Conservation (phyloP, 2,329 filamentous ascomycete genomes). For the Scedosporium dehoogii region DNA sequence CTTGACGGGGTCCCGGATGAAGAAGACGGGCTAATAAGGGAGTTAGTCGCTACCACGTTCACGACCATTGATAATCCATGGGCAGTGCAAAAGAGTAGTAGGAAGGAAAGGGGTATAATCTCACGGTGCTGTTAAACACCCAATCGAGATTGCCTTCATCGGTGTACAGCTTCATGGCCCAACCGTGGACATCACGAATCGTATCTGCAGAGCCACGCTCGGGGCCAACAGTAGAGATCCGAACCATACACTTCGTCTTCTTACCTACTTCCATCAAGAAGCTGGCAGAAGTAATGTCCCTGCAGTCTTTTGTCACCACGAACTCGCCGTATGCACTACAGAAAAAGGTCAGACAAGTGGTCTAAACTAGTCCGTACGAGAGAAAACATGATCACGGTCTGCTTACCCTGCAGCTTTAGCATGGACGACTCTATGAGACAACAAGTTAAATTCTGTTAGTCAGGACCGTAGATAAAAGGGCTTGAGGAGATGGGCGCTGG, state of each 20-base stretch:
- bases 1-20: conserved; percentile 63
- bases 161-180: conserved; percentile 61
- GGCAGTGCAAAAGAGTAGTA: too few species aligned
- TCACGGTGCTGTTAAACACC: conserved; percentile 60
- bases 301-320: conserved; percentile 35
- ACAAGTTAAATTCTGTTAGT: too few species aligned
- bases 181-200: conserved; percentile 42
- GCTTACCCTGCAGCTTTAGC: too few species aligned
- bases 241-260: conserved; percentile 54
- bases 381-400: too few species aligned
- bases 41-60: too few species aligned
- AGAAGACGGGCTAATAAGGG: conserved; percentile 50
- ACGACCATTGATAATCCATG: too few species aligned
- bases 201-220: conserved; percentile 63
- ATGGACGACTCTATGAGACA: too few species aligned
- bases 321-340: conserved; percentile 15
- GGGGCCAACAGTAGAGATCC: conserved; percentile 69
- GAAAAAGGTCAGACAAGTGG: too few species aligned
- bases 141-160: conserved; percentile 64
- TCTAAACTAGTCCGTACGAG: too few species aligned
- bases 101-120: too few species aligned
- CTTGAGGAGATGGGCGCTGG: too few species aligned
- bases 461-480: too few species aligned
- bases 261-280: conserved; percentile 54
- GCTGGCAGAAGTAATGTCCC: conserved; percentile 43